A percentile compares a stretch with the other conserved stretches of the same genome.
Conservation (phyloP, 768 basidiomycete species). For the Mycena indigotica region DNA sequence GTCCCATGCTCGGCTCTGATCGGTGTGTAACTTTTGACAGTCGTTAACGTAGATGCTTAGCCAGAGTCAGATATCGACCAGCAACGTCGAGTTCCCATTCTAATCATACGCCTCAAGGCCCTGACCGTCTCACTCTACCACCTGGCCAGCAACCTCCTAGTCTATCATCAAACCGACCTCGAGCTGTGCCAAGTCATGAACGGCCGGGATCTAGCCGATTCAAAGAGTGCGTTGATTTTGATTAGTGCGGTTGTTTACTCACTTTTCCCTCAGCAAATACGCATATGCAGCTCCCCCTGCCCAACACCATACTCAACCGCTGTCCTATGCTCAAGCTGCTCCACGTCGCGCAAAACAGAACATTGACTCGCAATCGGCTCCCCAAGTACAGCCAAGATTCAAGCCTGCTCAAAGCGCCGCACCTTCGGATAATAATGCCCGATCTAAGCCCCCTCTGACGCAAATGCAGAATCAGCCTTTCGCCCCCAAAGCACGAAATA, state of each 20-base stretch:
- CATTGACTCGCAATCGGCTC: constrained; percentile 25
- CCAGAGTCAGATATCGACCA: constrained; percentile 28
- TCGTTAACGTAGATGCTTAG: too few species aligned
- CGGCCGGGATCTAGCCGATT: constrained; percentile 56
- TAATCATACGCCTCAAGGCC: constrained; percentile 54
- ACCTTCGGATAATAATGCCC: constrained; percentile 16
- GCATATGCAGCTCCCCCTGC: constrained; percentile 58
- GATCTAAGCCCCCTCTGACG: constrained; percentile 13
- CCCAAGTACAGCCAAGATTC: constrained; percentile 28
- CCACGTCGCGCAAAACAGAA: constrained; percentile 39
- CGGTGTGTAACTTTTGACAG: constrained; percentile 37
- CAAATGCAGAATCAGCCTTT: constrained; percentile 17
- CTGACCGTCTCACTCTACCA: constrained; percentile 68
- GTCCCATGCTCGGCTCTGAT: constrained; percentile 50
- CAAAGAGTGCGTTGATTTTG: constrained; percentile 49
- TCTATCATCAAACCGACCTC: constrained; percentile 32
- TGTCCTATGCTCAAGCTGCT: constrained; percentile 46
- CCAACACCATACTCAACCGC: constrained; percentile 39
- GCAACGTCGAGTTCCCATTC: constrained; percentile 66
- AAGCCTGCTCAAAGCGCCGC: constrained; percentile 24
- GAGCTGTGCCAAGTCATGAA: constrained; percentile 27
- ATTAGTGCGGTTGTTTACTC: constrained; percentile 11
- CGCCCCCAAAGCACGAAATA: constrained; percentile 33
- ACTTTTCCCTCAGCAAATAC: constrained; percentile 44
- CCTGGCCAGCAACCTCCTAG: constrained; percentile 57